These are phyloP conservation scores for Alliaria petiolata DNA, from an alignment of 345 rosid species.

Conservation along the genomic window DNA sequence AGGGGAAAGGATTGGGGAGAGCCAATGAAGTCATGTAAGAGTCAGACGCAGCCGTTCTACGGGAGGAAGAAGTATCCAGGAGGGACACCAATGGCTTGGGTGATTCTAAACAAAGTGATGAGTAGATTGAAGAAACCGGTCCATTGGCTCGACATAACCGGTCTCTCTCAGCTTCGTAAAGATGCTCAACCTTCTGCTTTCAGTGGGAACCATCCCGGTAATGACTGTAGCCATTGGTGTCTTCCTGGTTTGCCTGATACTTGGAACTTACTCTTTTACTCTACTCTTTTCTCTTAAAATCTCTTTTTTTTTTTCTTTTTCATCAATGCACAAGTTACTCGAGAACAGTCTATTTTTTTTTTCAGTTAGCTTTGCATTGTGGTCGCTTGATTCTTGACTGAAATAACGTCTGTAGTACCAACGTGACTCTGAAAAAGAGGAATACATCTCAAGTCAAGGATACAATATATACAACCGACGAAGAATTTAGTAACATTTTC, in stretches of 20 bases:
- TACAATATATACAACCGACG: background rate
- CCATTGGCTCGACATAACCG: slow-evolving; percentile 62
- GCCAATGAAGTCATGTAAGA: slow-evolving; percentile 55
- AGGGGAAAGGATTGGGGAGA: slow-evolving; percentile 88
- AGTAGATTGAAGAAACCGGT: slow-evolving; percentile 73
- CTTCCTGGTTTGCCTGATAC: slow-evolving; percentile 95
- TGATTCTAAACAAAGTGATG: slow-evolving; percentile 62
- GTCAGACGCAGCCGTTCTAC: slow-evolving; percentile 58
- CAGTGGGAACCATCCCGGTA: slow-evolving; percentile 40
- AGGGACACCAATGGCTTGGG: slow-evolving; percentile 64
- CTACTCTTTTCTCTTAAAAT: slow-evolving; percentile 44
- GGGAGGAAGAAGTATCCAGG: slow-evolving; percentile 63
- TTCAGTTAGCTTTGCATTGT: background rate
- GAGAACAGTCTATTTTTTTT: background rate
- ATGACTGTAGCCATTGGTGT: slow-evolving; percentile 95
- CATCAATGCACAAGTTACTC: slow-evolving; percentile 8
- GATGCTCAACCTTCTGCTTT: slow-evolving; percentile 76
- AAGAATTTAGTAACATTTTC: too few relatives aligned
- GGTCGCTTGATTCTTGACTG: slow-evolving; percentile 10
- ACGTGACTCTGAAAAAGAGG: background rate
- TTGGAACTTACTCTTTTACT: slow-evolving; percentile 74
- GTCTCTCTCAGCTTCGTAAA: slow-evolving; percentile 56
- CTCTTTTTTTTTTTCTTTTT: background rate
- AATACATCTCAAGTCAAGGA: background rate
- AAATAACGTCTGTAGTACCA: background rate